These are phyloP conservation scores for Populus ilicifolia DNA, from an alignment of 345 rosid species.

Conservation along the genomic window DNA sequence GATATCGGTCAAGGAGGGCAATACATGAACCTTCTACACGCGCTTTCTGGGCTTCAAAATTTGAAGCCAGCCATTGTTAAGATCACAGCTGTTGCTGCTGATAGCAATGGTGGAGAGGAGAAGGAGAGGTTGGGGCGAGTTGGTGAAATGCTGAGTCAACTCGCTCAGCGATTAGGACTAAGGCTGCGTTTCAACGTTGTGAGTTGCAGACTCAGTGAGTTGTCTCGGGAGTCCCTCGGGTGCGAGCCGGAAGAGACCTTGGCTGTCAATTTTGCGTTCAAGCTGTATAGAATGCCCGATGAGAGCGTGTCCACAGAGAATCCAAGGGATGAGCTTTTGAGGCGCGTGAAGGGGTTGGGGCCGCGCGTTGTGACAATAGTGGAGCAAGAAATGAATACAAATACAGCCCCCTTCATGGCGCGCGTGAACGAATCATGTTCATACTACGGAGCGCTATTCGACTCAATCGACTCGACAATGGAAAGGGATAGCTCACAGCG, in stretches of 20 bases:
- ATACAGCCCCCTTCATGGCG: constrained; percentile 64
- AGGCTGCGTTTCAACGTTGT: constrained; percentile 43
- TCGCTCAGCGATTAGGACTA: constrained; percentile 42
- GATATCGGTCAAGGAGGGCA: constrained; percentile 78
- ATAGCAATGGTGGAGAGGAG: constrained; percentile 38
- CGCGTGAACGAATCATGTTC: constrained; percentile 51
- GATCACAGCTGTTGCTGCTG: constrained; percentile 64
- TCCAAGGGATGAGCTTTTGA: constrained; percentile 83
- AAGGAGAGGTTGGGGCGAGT: constrained; percentile 41
- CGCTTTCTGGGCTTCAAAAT: constrained; percentile 46
- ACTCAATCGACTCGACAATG: constrained; percentile 65
- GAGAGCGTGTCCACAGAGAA: constrained; percentile 88
- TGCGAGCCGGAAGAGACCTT: constrained; percentile 62
- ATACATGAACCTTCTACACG: constrained; percentile 63
- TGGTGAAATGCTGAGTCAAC: constrained; percentile 38
- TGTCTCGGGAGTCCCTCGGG: constrained; percentile 62
- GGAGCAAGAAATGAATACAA: constrained; percentile 67
- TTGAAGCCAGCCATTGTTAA: constrained; percentile 36
- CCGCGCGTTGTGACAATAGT: constrained; percentile 80
- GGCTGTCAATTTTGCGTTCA: constrained; percentile 83
- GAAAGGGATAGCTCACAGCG: constrained; percentile 41
- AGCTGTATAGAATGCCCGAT: constrained; percentile 65
- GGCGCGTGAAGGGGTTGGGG: constrained; percentile 66
- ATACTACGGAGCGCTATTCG: constrained; percentile 72
- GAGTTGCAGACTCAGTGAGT: constrained; percentile 40